Conservation (phyloP, 352 stramenopile species). For the Thraustochytrium sp. region DNA sequence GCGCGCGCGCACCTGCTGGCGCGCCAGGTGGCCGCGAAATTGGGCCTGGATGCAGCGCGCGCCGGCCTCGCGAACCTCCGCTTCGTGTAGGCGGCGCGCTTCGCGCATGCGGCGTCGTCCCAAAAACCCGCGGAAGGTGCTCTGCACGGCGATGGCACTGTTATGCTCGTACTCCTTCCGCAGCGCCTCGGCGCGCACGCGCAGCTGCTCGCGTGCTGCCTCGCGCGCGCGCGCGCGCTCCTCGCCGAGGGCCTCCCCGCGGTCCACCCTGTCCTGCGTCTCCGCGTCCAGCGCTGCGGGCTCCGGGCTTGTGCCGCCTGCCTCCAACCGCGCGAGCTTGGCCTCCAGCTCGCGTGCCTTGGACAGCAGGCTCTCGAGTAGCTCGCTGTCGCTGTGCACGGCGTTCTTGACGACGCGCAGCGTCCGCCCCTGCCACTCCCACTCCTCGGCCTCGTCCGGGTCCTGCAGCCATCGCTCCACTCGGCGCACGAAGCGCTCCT, state of each 20-base stretch:
- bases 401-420: slow-evolving; percentile 12
- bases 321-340: background rate
- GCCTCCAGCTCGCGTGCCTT: background rate
- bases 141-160: slow-evolving; percentile 25
- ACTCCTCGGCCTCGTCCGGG: background rate
- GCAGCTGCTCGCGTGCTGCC: slow-evolving; percentile 14
- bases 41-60: background rate
- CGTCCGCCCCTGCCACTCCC: slow-evolving; percentile 25
- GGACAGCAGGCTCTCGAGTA: background rate
- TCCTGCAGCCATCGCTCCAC: background rate
- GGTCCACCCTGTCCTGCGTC: background rate
- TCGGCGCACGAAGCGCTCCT: background rate
- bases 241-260: background rate
- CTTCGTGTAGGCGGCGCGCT: background rate
- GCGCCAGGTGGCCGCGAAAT: background rate
- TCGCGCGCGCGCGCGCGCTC: background rate
- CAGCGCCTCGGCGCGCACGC: background rate
- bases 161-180: slow-evolving; percentile 17
- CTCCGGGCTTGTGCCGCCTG: background rate
- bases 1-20: background rate
- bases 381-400: background rate
- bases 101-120: slow-evolving; percentile 18
- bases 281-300: background rate
- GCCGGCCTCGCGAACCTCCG: background rate
- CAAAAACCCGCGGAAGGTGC: slow-evolving; percentile 6